Evolutionary conservation across 768 basidiomycete genomes (phyloP).

Genomic region (Lentinula sp.): DNA sequence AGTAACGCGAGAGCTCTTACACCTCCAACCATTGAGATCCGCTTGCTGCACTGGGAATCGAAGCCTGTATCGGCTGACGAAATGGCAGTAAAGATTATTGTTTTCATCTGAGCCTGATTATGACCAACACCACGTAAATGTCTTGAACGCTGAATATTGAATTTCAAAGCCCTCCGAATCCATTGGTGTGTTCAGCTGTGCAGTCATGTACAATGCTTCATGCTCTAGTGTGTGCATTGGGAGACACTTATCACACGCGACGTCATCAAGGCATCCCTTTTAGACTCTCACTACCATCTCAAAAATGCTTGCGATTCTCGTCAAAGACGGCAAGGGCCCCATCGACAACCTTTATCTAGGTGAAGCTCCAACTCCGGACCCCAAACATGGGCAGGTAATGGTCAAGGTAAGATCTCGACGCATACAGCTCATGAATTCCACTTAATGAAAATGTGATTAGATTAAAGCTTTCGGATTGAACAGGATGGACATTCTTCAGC

Average conservation of each 20-base stretch:
- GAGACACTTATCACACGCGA: not conserved
- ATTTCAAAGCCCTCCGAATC: no score
- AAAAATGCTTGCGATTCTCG: slow-evolving; percentile 71
- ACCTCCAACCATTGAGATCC: no score
- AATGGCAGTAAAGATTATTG: no score
- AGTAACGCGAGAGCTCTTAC: no score
- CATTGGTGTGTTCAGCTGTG: no score
- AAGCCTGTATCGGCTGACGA: no score
- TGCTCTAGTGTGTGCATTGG: not conserved
- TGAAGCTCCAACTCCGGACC: slow-evolving; percentile 57
- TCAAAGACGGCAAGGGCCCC: slow-evolving; percentile 73
- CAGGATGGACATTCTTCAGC: slow-evolving; percentile 77
- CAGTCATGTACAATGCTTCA: no score
- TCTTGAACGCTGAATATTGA: no score
- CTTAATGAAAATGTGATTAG: slow-evolving; percentile 24
- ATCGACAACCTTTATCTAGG: slow-evolving; percentile 77
- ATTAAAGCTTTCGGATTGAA: slow-evolving; percentile 85
- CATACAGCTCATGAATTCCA: not conserved
- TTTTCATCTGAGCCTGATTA: not conserved
- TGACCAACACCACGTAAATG: no score
- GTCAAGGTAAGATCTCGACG: slow-evolving; percentile 53
- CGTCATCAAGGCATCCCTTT: not conserved
- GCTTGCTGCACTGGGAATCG: no score
- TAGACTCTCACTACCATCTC: slow-evolving; percentile 10
- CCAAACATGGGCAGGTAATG: slow-evolving; percentile 56